Percentiles rank a stretch among this genome's conserved stretches.
Evolutionary conservation across 2,329 filamentous ascomycete species (phyloP).

Genomic region (Aspergillus carbonarius): DNA sequence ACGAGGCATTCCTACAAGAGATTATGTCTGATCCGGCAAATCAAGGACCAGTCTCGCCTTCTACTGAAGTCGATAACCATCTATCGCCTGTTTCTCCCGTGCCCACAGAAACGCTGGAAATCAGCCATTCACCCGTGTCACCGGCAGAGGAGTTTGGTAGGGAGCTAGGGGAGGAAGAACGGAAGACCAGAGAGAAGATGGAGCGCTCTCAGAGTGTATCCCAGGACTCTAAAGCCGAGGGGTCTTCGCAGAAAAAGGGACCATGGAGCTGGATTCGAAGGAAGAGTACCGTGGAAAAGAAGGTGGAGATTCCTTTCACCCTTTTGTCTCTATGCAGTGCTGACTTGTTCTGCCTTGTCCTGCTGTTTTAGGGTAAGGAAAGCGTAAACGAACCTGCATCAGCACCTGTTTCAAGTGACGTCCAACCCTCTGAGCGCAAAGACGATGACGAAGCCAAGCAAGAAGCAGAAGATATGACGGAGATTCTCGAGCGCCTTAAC

Average conservation of each 20-base stretch:
- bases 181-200: conserved; percentile 32
- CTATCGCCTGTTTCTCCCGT: conserved; percentile 28
- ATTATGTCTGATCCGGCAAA: conserved; percentile 48
- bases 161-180: conserved; percentile 32
- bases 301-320: conserved; percentile 21
- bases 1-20: conserved; percentile 57
- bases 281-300: conserved; percentile 35
- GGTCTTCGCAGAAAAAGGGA: conserved; percentile 30
- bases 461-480: conserved; percentile 71
- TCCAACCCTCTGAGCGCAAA: conserved; percentile 6
- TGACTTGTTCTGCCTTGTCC: not conserved
- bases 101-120: conserved; percentile 48
- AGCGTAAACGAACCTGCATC: conserved; percentile 5
- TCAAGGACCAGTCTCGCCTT: conserved; percentile 7
- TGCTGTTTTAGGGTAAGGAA: conserved; percentile 6
- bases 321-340: not conserved
- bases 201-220: conserved; percentile 8
- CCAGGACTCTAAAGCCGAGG: conserved; percentile 20
- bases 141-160: conserved; percentile 45
- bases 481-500: conserved; percentile 80
- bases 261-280: conserved; percentile 43
- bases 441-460: conserved; percentile 48
- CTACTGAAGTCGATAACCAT: conserved; percentile 9
- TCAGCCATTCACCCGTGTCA: conserved; percentile 50
- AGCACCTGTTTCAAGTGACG: conserved; percentile 6